These are phyloP conservation scores for Arthrobotrys sinensis DNA, from an alignment of 2,329 filamentous ascomycete species.

Conservation along the genomic window DNA sequence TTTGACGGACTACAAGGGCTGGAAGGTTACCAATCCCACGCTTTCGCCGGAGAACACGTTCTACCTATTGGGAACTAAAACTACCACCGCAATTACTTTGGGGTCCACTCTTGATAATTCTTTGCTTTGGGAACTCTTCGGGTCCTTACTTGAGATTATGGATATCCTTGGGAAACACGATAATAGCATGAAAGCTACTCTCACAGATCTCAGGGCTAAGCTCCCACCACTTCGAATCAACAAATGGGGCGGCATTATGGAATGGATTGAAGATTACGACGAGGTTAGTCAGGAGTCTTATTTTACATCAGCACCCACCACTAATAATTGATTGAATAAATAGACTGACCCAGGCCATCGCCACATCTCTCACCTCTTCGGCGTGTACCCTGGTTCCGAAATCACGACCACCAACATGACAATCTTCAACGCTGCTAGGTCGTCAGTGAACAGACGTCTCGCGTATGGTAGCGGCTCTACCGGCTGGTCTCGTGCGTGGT, in stretches of 20 bases:
- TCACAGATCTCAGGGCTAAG: slow-evolving; percentile 45
- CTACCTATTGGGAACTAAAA: slow-evolving; percentile 57
- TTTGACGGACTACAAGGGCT: slow-evolving; percentile 65
- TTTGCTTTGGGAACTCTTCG: slow-evolving; percentile 68
- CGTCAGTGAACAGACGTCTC: slow-evolving; percentile 65
- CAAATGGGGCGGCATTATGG: slow-evolving; percentile 65
- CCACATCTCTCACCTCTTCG: slow-evolving; percentile 72
- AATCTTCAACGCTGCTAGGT: slow-evolving; percentile 64
- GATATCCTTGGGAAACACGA: slow-evolving; percentile 62
- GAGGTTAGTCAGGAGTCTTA: slow-evolving; percentile 63
- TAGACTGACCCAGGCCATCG: slow-evolving; percentile 70
- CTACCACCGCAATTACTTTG: slow-evolving; percentile 66
- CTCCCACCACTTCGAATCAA: slow-evolving; percentile 64
- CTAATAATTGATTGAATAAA: neutral
- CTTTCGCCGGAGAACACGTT: slow-evolving; percentile 68
- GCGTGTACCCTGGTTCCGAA: slow-evolving; percentile 69
- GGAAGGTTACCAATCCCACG: slow-evolving; percentile 67
- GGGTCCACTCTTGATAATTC: slow-evolving; percentile 71
- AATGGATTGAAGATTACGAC: slow-evolving; percentile 66
- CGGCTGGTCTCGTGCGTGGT: slow-evolving; percentile 72
- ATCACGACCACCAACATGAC: slow-evolving; percentile 66
- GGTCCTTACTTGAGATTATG: slow-evolving; percentile 63
- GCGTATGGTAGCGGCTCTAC: slow-evolving; percentile 70
- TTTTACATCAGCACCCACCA: neutral
- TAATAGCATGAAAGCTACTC: slow-evolving; percentile 37